Conservation (phyloP, 257 asterid genomes). For the Lantana camara region DNA sequence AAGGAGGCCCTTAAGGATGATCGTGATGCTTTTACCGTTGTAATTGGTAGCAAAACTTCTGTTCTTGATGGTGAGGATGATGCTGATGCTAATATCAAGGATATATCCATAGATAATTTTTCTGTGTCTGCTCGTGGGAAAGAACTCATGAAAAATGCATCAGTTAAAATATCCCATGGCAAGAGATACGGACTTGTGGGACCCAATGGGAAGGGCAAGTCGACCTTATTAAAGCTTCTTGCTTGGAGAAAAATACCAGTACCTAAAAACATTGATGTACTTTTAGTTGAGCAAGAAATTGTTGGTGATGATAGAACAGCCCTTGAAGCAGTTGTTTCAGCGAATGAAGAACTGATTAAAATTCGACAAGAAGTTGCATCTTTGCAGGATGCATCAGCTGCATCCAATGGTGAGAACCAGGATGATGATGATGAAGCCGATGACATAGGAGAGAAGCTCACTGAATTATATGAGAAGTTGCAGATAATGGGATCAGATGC, state of each 20-base stretch:
- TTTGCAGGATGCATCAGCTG: slow-evolving; percentile 39
- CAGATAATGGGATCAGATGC: slow-evolving; percentile 68
- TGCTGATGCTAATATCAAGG: slow-evolving; percentile 63
- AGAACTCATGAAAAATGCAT: slow-evolving; percentile 52
- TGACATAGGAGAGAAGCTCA: slow-evolving; percentile 51
- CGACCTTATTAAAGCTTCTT: slow-evolving; percentile 56
- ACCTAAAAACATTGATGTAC: slow-evolving; percentile 55
- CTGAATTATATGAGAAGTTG: slow-evolving; percentile 55
- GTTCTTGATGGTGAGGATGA: slow-evolving; percentile 59
- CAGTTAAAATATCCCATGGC: slow-evolving; percentile 62
- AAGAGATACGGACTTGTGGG: slow-evolving; percentile 65
- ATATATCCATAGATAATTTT: slow-evolving; percentile 52
- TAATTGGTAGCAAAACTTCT: slow-evolving; percentile 57
- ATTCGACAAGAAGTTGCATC: slow-evolving; percentile 54
- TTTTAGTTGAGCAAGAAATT: slow-evolving; percentile 55
- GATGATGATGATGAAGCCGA: slow-evolving; percentile 35
- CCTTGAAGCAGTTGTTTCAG: slow-evolving; percentile 58
- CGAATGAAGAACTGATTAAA: slow-evolving; percentile 55
- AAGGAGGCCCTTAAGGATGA: slow-evolving; percentile 59
- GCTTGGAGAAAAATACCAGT: slow-evolving; percentile 60
- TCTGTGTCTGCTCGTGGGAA: slow-evolving; percentile 69
- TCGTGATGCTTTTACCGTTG: slow-evolving; percentile 67
- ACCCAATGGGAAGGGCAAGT: slow-evolving; percentile 67
- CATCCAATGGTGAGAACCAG: slow-evolving; percentile 33
- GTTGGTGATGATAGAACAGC: slow-evolving; percentile 55